Percentiles rank a stretch among this genome's conserved stretches.
Conservation (phyloP, 805 yeast species). For the Kluyveromyces dobzhanskii region DNA sequence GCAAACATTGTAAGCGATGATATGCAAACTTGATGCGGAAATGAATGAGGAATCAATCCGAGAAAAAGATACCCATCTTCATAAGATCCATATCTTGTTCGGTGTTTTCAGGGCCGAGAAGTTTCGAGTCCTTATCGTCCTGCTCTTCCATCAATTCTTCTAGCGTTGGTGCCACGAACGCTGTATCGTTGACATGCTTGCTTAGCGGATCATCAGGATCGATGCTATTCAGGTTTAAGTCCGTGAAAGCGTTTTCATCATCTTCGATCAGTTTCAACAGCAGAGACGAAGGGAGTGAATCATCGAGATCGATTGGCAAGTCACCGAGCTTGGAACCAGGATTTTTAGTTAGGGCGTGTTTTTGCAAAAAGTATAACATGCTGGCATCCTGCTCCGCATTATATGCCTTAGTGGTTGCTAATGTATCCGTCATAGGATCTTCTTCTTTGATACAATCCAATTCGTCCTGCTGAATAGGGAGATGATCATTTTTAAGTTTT, state of each 20-base stretch:
- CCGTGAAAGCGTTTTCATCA: constrained; percentile 1
- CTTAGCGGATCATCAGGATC: constrained; percentile 5
- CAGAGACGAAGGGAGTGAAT: constrained; percentile 2
- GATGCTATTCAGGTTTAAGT: constrained; percentile 3
- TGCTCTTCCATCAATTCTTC: constrained; percentile 29
- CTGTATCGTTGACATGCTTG: constrained; percentile 3
- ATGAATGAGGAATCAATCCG: too few relatives aligned
- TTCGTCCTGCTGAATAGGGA: not conserved
- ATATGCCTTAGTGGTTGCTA: not conserved
- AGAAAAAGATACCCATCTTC: constrained; percentile 3
- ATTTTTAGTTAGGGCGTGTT: constrained; percentile 5
- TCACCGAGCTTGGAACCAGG: constrained; percentile 4
- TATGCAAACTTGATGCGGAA: too few relatives aligned
- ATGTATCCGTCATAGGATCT: not conserved
- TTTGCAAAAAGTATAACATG: constrained; percentile 9
- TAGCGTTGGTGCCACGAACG: constrained; percentile 25
- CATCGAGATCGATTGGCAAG: constrained; percentile 4
- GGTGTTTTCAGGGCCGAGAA: constrained; percentile 3
- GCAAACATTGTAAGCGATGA: too few relatives aligned
- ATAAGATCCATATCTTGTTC: constrained; percentile 3
- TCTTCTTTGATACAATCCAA: constrained; percentile 10
- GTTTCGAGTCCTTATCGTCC: constrained; percentile 10
- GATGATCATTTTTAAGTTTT: not conserved
- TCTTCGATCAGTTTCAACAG: constrained; percentile 1
- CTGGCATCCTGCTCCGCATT: constrained; percentile 7